Evolutionary conservation across 2,329 filamentous ascomycete genomes (phyloP), one percentile per base, ranked within the genome.

Genomic region (Exophiala phaeomuriformis): DNA sequence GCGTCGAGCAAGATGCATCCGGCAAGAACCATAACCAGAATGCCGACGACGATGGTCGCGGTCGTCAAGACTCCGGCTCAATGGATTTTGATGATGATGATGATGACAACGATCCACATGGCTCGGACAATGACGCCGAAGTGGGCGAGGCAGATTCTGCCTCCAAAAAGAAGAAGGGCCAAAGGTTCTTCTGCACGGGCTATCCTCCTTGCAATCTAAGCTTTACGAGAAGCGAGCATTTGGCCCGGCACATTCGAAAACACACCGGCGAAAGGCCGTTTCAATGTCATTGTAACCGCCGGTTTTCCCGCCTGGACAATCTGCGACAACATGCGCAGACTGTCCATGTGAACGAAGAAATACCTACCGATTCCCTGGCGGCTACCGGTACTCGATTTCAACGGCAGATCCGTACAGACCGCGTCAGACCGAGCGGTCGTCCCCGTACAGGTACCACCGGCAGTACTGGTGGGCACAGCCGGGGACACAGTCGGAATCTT

Each of bases 201-300:
- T 97, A 89, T 64, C 91, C 91, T 29, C 90, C 90, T 3, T 98
- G 93, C 71, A 90, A 85, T 65, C 71, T 98, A 53, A 96, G 90
- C 70, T 98, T 98, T 67, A 97, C 93, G 0, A 78, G 93, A 58
- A 97, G 91, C 66, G 93, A 98, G 68, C 93, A 98, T 74, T 71
- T 98, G 56, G 91, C 91, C 10, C 81, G 93, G 48, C 93, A 98
- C 66, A 97, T 98, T 63, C 83, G 90, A 64, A 97, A 97, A 80
- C 93, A 98, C 66, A 98, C 93, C 0, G 93, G 93, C 49, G 93
- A 98, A 74, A 84, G 93, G 30, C 93, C 93, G 0, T 98, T 97
- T 65, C 87, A 94, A 70, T 98, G 93, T 63, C 93, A 97, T 69
- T 98, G 93, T 70, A 88, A 86, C 2, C 82, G 93, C 47, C 82